Evolutionary conservation across 2,329 filamentous ascomycete species (phyloP).

Genomic region (Colletotrichum zoysiae): DNA sequence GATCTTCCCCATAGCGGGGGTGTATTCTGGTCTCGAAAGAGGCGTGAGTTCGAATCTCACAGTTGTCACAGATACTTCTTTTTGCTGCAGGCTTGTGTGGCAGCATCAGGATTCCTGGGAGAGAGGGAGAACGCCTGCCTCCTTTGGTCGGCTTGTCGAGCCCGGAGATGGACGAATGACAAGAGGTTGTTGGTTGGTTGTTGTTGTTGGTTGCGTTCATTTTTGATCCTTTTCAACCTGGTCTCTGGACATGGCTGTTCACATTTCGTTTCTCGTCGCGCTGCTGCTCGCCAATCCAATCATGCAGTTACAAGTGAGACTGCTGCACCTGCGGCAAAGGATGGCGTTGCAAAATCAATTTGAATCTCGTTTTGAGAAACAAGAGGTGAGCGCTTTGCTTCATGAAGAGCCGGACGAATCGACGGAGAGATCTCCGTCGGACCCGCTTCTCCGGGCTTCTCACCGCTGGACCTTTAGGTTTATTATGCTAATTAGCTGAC

Average conservation of each 20-base stretch:
- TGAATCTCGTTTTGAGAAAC: not conserved
- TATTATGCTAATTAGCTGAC: no score
- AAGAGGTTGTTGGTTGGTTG: no score
- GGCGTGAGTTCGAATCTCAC: slow-evolving; percentile 31
- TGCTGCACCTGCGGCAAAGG: not conserved
- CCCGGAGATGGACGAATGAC: not conserved
- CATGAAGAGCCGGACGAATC: not conserved
- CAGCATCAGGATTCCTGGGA: not conserved
- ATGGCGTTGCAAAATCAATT: not conserved
- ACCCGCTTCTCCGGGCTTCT: slow-evolving; percentile 5
- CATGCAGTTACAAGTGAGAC: not conserved
- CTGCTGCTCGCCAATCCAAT: not conserved
- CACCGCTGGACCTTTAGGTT: not conserved
- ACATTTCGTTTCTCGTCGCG: not conserved
- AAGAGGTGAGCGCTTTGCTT: no score
- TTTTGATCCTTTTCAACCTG: not conserved
- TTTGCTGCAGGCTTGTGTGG: not conserved
- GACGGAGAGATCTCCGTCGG: not conserved
- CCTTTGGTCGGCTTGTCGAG: not conserved
- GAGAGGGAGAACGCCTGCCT: no score
- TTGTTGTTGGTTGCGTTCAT: not conserved
- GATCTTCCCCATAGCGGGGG: slow-evolving; percentile 13
- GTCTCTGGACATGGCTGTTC: not conserved
- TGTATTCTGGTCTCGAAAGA: slow-evolving; percentile 29
- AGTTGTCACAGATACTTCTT: not conserved